Base-by-base conservation (phyloP, 2,329 filamentous ascomycete genomes). In the Graphilbum ipis-grandicollis region DNA sequence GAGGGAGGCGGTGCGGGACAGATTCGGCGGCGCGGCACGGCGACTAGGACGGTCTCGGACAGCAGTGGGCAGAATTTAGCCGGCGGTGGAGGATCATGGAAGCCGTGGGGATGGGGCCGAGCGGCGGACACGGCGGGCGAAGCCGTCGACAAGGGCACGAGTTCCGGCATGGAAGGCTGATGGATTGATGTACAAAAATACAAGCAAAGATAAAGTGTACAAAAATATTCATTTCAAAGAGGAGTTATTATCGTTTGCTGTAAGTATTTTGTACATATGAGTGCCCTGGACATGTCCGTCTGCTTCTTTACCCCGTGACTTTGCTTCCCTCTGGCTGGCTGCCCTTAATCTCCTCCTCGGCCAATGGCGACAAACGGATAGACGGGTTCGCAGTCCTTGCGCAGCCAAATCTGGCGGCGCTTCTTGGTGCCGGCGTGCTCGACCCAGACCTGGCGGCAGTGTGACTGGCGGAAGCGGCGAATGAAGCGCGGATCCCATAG, bases 401-500 rank as follows among this genome's bases (percentile, higher is more conserved):
- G 73, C 50, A 82, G 63, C 71, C 79, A 92, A 46, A 94, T 73
- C 64, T 85, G 84, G 53, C 76, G 78, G 68, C 78, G 82, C 71
- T 84, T 92, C 68, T 93, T 94, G 41, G 71, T 93, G 14, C 67
- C 62, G 31, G 71, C 62, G 59, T 98, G 85, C 65, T 96, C 90
- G 31, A 88, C 88, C 72, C 88, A 93, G 25, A 77, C 66, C 64
- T 94, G 81, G 48, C 77, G 74, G 39, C 76, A 77, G 51, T 80
- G 61, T 47, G 75, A 61, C 48, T 73, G 74, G 65, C 80, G 80
- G 61, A 84, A 98, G 48, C 70, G 71, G 48, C 81, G 73, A 46
- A 96, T 84, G 60, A 80, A 98, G 38, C 81, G 66, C 26, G 90
- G 90, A 60, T 98, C 90, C 90, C 90, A 98, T 17, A 98, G 69